Evolutionary conservation across 306 rosid genomes (phyloP), one percentile per base, ranked within the genome.

Genomic region (Ceratonia siliqua): DNA sequence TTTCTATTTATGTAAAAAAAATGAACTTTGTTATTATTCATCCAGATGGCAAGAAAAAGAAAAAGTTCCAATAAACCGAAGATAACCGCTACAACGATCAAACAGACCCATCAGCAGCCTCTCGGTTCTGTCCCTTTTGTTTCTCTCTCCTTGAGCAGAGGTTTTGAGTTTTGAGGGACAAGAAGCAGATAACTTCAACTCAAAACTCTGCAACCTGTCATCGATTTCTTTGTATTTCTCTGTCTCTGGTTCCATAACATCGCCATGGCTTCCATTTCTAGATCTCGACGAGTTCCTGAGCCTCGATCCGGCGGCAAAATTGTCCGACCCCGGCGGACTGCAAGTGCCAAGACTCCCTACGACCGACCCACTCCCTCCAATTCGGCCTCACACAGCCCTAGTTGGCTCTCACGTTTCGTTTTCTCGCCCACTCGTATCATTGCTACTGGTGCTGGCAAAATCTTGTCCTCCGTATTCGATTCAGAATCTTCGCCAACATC

Each of bases 241-340:
- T 22, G 4, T 65, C 45, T 39, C 38, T 64, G 62, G 1, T 45
- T 43, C n/a, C 33, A 3, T 20, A 58, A 3, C 58, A 35, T 22
- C 13, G 20, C 75, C 18, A 90, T 90, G 98, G 91, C 86, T 67
- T 75, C 95, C 50, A 20, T 80, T 65, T 72, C 87, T 75, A 79
- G 91, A 86, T 89, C 93, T 62, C 88, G 86, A 24, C 81, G 73
- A 22, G 64, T 74, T 75, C 49, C 58, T 0, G 89, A 78, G 25
- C 13, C 85, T 45, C 80, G 90, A 79, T 79, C 93, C 21, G 98
- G 98, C 36, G 98, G 99, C 68, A 95, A 95, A 63, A 84, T 92
- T 5, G 74, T 92, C 57, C 88, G 99, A 1, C 46, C 82, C 25
- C 83, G 96, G 67, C 91, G 87, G 50, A 27, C 72, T 36, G 78